A percentile compares a stretch with the other conserved stretches of the same genome.
These are phyloP conservation scores for Mycena epipterygia DNA, from an alignment of 768 basidiomycete species.

Conservation along the genomic window DNA sequence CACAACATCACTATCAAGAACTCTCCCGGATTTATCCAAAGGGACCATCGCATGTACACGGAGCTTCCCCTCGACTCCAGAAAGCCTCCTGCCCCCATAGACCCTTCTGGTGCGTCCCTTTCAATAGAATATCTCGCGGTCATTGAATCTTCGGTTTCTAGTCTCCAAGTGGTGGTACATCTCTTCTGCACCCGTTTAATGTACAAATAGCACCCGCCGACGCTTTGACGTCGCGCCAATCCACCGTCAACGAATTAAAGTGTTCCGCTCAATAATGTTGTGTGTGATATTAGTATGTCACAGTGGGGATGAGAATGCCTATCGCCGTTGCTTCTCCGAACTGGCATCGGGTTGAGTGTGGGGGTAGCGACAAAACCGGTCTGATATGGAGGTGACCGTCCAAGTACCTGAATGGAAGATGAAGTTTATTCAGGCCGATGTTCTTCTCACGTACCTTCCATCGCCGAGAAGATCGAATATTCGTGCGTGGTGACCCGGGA, in stretches of 20 bases:
- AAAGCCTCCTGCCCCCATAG: constrained; percentile 89
- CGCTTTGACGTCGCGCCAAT: not conserved
- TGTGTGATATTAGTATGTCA: constrained; percentile 46
- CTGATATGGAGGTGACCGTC: constrained; percentile 93
- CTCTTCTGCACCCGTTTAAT: constrained; percentile 87
- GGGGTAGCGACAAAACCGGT: constrained; percentile 92
- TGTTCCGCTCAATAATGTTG: constrained; percentile 24
- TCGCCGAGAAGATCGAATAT: constrained; percentile 93
- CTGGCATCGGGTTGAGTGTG: constrained; percentile 69
- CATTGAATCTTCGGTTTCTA: constrained; percentile 42
- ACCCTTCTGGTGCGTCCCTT: constrained; percentile 83
- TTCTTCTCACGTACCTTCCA: constrained; percentile 74
- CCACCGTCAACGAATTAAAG: constrained; percentile 5
- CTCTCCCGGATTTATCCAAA: constrained; percentile 77
- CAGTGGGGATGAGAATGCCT: constrained; percentile 23
- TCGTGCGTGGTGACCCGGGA: constrained; percentile 79
- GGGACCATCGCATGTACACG: constrained; percentile 74
- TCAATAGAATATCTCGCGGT: not conserved
- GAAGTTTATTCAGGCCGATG: not conserved
- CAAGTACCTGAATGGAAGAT: constrained; percentile 74
- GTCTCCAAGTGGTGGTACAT: constrained; percentile 97
- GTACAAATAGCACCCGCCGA: not conserved
- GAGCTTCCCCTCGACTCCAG: constrained; percentile 83
- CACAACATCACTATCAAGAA: constrained; percentile 83
- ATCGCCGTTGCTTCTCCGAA: constrained; percentile 50